phyloP scores from a whole-genome alignment of 2,329 filamentous ascomycete species.

The Calcarisporium arbuscula region DNA sequence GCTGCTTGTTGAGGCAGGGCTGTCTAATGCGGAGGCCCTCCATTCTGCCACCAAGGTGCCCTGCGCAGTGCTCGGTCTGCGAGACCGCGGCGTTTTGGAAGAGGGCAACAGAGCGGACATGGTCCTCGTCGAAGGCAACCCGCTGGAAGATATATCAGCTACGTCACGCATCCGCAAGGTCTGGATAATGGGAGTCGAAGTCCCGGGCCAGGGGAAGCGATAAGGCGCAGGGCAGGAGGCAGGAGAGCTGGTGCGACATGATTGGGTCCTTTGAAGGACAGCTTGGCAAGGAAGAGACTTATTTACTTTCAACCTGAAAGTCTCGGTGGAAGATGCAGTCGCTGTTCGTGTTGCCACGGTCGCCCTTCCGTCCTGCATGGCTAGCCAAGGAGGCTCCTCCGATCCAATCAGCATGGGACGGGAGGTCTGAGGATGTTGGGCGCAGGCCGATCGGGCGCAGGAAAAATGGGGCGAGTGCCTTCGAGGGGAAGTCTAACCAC shows the following conservation, averaged over 20 bases:
- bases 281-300: too few relatives aligned
- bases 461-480: too few relatives aligned
- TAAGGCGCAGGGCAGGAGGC: too few relatives aligned
- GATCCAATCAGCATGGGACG: too few relatives aligned
- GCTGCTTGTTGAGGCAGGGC: constrained; percentile 14
- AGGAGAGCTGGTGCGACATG: background rate
- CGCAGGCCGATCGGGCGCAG: too few relatives aligned
- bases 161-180: constrained; percentile 16
- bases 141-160: constrained; percentile 20
- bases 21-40: constrained; percentile 14
- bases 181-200: constrained; percentile 19
- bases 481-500: too few relatives aligned
- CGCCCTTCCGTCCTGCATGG: too few relatives aligned
- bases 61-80: constrained; percentile 14
- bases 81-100: constrained; percentile 19
- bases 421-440: too few relatives aligned
- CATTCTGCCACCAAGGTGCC: constrained; percentile 16
- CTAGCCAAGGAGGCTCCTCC: too few relatives aligned
- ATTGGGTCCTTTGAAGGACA: background rate
- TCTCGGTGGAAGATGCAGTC: too few relatives aligned
- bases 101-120: constrained; percentile 21
- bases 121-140: constrained; percentile 22
- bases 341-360: too few relatives aligned
- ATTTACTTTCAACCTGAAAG: too few relatives aligned
- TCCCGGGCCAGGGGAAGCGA: constrained; percentile 1